These are phyloP conservation scores for Grifola frondosa DNA, from an alignment of 1,284 basidiomycete species.

Conservation along the genomic window DNA sequence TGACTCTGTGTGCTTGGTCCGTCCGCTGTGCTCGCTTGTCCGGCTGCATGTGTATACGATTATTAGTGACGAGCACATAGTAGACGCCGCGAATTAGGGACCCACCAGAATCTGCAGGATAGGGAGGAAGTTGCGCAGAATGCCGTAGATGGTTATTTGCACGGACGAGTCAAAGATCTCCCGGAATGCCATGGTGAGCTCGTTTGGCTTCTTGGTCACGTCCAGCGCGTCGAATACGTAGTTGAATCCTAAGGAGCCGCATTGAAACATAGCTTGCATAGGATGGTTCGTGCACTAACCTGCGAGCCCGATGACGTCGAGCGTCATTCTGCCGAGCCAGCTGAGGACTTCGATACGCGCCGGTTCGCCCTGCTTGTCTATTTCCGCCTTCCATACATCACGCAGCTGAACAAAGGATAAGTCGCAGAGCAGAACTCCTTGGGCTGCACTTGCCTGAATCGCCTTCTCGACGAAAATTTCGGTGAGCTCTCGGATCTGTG, in stretches of 20 bases:
- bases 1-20: constrained; percentile 23
- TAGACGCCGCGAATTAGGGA: too few species aligned
- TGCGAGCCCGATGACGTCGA: constrained; percentile 53
- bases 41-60: background rate
- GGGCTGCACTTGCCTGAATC: constrained; percentile 42
- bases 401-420: constrained; percentile 23
- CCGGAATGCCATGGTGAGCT: constrained; percentile 41
- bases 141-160: constrained; percentile 3
- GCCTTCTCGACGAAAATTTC: constrained; percentile 55
- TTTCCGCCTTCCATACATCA: constrained; percentile 22
- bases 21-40: constrained; percentile 2
- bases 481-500: constrained; percentile 53
- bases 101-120: constrained; percentile 19
- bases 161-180: constrained; percentile 15
- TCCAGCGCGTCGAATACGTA: constrained; percentile 46
- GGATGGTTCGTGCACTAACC: constrained; percentile 24
- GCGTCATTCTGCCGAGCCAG: constrained; percentile 42
- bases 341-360: constrained; percentile 39
- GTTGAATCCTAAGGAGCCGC: constrained; percentile 40
- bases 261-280: background rate
- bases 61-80: too few species aligned
- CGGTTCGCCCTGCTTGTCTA: constrained; percentile 8
- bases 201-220: constrained; percentile 30
- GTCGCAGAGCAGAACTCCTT: background rate
- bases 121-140: constrained; percentile 13